Conservation (phyloP, 176 grass and related monocot species). For the sorghum (Sorghum bicolor) region DNA sequence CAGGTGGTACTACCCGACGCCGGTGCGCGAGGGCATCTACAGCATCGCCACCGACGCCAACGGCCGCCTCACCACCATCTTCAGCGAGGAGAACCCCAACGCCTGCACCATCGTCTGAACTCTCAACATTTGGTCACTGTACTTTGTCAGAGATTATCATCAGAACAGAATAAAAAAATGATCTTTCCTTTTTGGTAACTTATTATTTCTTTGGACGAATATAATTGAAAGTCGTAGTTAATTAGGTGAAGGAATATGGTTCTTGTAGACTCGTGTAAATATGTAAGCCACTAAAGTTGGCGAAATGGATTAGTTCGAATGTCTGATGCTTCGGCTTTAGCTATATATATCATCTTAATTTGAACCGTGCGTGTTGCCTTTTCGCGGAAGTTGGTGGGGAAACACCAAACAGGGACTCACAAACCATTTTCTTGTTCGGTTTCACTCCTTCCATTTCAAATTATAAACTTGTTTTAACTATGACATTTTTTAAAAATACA, state of each 20-base stretch:
- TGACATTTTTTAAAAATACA: neutral
- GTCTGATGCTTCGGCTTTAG: neutral
- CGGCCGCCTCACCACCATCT: slow-evolving; percentile 63
- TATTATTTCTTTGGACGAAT: neutral
- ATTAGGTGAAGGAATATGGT: neutral
- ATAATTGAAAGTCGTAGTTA: neutral
- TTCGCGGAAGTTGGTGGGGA: neutral
- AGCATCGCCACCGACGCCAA: slow-evolving; percentile 70
- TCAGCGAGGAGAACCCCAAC: slow-evolving; percentile 99
- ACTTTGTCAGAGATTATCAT: neutral
- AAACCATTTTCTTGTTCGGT: neutral
- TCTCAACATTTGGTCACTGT: neutral
- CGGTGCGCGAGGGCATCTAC: slow-evolving; percentile 88
- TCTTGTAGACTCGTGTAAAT: neutral
- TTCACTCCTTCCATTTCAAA: neutral
- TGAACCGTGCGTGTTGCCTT: neutral
- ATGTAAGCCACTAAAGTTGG: neutral
- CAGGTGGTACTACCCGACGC: slow-evolving; percentile 73
- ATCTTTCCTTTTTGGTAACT: neutral
- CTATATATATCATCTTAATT: neutral
- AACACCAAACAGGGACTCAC: neutral
- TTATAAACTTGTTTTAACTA: neutral
- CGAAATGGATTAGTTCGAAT: neutral
- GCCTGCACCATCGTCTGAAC: slow-evolving; percentile 59
- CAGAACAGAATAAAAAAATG: slow-evolving; percentile 24